Conservation (phyloP, 129 eudicot genomes). For the Calendula officinalis region DNA sequence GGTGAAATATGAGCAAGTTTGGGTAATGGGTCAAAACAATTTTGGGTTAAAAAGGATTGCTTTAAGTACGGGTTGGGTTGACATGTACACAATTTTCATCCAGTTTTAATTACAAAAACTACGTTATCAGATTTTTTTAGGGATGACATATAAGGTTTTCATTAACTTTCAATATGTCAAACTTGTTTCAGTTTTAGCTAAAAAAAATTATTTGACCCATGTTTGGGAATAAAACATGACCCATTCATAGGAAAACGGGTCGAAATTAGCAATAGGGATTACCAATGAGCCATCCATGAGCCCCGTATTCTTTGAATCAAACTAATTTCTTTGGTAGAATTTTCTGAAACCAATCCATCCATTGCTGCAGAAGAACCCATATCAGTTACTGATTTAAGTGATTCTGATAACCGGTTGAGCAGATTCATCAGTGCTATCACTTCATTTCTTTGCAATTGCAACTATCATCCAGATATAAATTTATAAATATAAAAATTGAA, state of each 20-base stretch:
- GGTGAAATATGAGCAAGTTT: too few relatives aligned
- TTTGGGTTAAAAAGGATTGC: background rate
- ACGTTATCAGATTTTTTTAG: too few relatives aligned
- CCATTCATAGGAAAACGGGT: background rate
- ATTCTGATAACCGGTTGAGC: constrained; percentile 82
- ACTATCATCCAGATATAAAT: constrained; percentile 33
- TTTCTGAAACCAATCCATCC: constrained; percentile 31
- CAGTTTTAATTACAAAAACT: too few relatives aligned
- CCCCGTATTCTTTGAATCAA: constrained; percentile 45
- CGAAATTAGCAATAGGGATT: constrained; percentile 19
- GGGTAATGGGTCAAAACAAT: background rate
- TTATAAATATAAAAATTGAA: background rate
- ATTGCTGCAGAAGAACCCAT: constrained; percentile 50
- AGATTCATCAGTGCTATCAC: constrained; percentile 86
- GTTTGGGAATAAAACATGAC: background rate
- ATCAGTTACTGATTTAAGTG: constrained; percentile 68
- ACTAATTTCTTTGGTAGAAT: constrained; percentile 20
- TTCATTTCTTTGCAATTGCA: constrained; percentile 86
- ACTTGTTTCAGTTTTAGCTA: background rate
- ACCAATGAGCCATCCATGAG: constrained; percentile 41
- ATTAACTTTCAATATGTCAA: background rate
- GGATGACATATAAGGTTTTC: too few relatives aligned
- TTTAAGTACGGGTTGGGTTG: background rate
- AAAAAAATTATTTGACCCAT: background rate
- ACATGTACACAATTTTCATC: too few relatives aligned